phyloP scores from a whole-genome alignment of 2,329 filamentous ascomycete species.

The Diaporthe citri region DNA sequence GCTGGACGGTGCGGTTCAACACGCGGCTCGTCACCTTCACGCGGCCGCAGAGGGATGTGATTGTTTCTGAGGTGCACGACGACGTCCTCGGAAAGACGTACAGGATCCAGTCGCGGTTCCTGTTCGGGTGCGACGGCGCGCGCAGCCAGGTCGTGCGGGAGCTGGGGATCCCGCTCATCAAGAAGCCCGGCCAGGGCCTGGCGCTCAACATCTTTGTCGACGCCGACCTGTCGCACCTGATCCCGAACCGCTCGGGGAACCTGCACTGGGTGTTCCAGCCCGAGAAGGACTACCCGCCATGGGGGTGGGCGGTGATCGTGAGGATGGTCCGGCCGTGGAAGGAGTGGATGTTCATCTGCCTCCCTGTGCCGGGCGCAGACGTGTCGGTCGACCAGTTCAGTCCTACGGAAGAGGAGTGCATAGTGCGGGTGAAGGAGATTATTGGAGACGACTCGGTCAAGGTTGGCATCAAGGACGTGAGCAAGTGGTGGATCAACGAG shows the following conservation, averaged over 20 bases:
- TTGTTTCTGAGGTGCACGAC: slow-evolving; percentile 38
- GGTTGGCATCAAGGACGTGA: slow-evolving; percentile 64
- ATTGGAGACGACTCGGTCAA: slow-evolving; percentile 67
- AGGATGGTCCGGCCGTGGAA: slow-evolving; percentile 75
- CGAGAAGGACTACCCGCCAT: slow-evolving; percentile 62
- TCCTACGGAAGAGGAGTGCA: slow-evolving; percentile 61
- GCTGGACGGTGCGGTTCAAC: slow-evolving; percentile 58
- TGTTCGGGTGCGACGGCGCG: slow-evolving; percentile 68
- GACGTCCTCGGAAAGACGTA: slow-evolving; percentile 26
- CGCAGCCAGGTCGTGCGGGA: slow-evolving; percentile 54
- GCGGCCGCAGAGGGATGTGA: slow-evolving; percentile 39
- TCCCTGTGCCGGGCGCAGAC: slow-evolving; percentile 57
- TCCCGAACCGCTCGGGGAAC: slow-evolving; percentile 66
- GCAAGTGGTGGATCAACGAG: slow-evolving; percentile 73
- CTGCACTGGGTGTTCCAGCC: slow-evolving; percentile 72
- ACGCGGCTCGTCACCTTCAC: slow-evolving; percentile 54
- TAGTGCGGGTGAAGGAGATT: slow-evolving; percentile 58
- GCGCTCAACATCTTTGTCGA: slow-evolving; percentile 57
- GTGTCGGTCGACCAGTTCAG: slow-evolving; percentile 50
- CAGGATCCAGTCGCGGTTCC: slow-evolving; percentile 61
- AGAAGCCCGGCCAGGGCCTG: slow-evolving; percentile 51
- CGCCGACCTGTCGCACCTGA: slow-evolving; percentile 61
- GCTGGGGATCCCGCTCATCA: slow-evolving; percentile 52
- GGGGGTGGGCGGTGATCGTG: slow-evolving; percentile 62
- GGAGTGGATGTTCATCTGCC: slow-evolving; percentile 71